Conservation (phyloP, 2,329 filamentous ascomycete genomes). For the Microsporum ferrugineum region DNA sequence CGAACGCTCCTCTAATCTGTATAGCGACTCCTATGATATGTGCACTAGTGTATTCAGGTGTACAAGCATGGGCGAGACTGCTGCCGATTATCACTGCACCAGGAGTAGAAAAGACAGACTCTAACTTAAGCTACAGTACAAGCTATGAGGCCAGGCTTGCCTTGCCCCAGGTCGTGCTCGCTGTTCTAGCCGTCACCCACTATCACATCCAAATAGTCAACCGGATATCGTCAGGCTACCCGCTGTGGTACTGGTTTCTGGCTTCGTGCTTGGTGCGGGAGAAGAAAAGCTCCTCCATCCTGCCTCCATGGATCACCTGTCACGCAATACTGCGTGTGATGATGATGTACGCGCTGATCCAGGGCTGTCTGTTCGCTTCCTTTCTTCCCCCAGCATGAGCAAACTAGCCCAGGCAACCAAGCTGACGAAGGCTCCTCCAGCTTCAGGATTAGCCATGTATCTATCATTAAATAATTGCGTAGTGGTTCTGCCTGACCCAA, state of each 20-base stretch:
- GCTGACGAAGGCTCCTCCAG: neutral
- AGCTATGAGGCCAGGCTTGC: conserved; percentile 47
- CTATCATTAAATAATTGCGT: neutral
- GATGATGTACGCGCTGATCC: conserved; percentile 70
- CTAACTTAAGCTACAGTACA: conserved; percentile 7
- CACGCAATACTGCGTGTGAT: conserved; percentile 51
- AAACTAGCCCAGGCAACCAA: neutral
- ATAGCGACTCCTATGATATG: conserved; percentile 67
- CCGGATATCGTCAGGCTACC: conserved; percentile 75
- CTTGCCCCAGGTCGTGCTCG: conserved; percentile 59
- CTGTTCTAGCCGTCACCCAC: conserved; percentile 58
- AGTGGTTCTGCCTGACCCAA: neutral
- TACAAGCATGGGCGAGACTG: conserved; percentile 29
- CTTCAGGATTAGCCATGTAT: neutral
- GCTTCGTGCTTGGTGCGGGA: conserved; percentile 35
- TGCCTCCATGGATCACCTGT: conserved; percentile 10
- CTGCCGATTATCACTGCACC: neutral
- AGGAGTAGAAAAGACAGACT: conserved; percentile 6
- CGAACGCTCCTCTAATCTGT: conserved; percentile 78
- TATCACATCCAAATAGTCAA: conserved; percentile 95
- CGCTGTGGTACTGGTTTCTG: conserved; percentile 78
- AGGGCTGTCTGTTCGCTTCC: conserved; percentile 72
- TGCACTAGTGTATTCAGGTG: conserved; percentile 46
- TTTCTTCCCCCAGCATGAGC: conserved; percentile 78
- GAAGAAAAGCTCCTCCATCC: conserved; percentile 6